A percentile compares a stretch with the other conserved stretches of the same genome.
phyloP scores from a whole-genome alignment of 192 early-diverging fungal species.

The Lobosporangium transversale region DNA sequence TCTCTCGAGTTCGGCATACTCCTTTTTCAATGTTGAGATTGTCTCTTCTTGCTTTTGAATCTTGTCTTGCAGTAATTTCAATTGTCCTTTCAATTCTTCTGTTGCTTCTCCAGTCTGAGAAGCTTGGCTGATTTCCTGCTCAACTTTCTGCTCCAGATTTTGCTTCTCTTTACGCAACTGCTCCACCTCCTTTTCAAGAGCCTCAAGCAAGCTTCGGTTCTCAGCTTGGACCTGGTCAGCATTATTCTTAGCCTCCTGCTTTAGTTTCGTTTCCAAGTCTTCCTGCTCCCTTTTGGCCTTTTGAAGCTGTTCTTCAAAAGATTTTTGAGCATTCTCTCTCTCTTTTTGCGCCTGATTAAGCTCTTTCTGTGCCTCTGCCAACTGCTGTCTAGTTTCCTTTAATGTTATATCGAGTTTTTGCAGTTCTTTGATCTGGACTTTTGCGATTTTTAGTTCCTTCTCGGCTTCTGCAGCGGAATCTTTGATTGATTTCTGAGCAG shows the following conservation, averaged over 20 bases:
- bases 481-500: constrained; percentile 4
- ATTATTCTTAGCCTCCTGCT: constrained; percentile 5
- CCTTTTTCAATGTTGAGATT: constrained; percentile 14
- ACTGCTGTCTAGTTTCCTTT: constrained; percentile 13
- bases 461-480: constrained; percentile 3
- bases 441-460: constrained; percentile 39
- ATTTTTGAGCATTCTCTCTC: constrained; percentile 8
- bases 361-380: constrained; percentile 22
- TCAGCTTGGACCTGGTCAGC: constrained; percentile 4
- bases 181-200: constrained; percentile 21
- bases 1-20: constrained; percentile 14
- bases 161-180: constrained; percentile 13
- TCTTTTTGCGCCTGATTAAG: constrained; percentile 6
- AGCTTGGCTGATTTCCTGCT: not conserved
- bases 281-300: constrained; percentile 16
- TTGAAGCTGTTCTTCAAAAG: constrained; percentile 8
- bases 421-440: constrained; percentile 38
- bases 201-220: constrained; percentile 13
- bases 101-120: not conserved
- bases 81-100: constrained; percentile 1
- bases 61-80: not conserved
- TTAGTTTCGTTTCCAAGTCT: constrained; percentile 1
- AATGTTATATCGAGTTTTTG: constrained; percentile 25
- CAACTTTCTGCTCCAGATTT: constrained; percentile 16
- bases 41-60: constrained; percentile 10